Percentiles rank a stretch among this genome's conserved stretches.
These are phyloP conservation scores for Phytophthora hibernalis DNA, from an alignment of 352 stramenopile genomes.

Conservation along the genomic window DNA sequence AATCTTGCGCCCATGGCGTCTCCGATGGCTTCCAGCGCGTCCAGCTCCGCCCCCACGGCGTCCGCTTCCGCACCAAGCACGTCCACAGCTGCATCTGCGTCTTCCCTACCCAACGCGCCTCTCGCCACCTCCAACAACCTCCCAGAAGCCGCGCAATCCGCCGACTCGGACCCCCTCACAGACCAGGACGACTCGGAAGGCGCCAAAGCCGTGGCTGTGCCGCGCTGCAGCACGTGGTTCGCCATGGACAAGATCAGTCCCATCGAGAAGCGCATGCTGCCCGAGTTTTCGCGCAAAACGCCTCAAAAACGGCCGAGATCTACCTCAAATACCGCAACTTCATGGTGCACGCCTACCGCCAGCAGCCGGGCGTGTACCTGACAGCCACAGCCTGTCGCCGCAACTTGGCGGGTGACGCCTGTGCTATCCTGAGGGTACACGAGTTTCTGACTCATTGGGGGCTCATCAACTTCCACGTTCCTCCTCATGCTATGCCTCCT, in stretches of 20 bases:
- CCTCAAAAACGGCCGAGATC: constrained; percentile 49
- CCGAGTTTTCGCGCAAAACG: constrained; percentile 74
- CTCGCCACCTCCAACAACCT: background rate
- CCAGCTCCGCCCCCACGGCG: background rate
- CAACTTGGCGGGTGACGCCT: constrained; percentile 81
- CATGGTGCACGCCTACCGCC: constrained; percentile 83
- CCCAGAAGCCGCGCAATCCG: constrained; percentile 12
- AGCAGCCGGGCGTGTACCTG: constrained; percentile 83
- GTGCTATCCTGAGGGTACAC: constrained; percentile 85
- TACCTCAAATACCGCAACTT: constrained; percentile 91
- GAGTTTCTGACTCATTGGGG: constrained; percentile 90
- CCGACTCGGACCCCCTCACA: constrained; percentile 16
- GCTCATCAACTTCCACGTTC: constrained; percentile 88
- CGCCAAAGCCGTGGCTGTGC: constrained; percentile 57
- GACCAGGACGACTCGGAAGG: constrained; percentile 34
- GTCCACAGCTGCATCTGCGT: background rate
- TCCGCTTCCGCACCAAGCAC: background rate
- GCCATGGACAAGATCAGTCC: constrained; percentile 77
- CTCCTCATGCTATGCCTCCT: constrained; percentile 70
- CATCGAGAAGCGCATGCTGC: constrained; percentile 85
- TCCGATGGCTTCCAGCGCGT: constrained; percentile 14
- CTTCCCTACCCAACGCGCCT: background rate
- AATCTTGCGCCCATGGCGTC: constrained; percentile 2
- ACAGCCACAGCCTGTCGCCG: constrained; percentile 85
- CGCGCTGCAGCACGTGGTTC: constrained; percentile 83